phyloP scores from a whole-genome alignment of 495 filamentous ascomycete genomes.

The Penicillium ucsense region DNA sequence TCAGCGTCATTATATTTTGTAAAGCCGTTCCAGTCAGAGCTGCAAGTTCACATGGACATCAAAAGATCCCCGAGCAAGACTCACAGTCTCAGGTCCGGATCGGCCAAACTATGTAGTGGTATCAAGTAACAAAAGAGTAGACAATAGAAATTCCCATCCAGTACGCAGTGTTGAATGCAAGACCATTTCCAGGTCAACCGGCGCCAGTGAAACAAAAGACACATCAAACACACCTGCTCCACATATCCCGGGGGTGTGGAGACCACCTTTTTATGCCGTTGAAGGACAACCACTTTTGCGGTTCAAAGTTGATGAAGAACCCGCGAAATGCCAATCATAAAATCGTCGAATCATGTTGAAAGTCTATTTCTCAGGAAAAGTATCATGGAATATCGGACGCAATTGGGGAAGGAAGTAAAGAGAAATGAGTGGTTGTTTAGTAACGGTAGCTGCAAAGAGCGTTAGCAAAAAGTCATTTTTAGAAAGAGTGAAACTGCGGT shows the following conservation, averaged over 20 bases:
- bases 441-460: slow-evolving; percentile 35
- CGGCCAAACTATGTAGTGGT: background rate
- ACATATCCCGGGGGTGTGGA: slow-evolving; percentile 26
- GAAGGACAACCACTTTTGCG: slow-evolving; percentile 53
- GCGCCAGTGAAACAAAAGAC: slow-evolving; percentile 24
- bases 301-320: slow-evolving; percentile 39
- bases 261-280: slow-evolving; percentile 50
- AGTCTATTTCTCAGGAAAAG: slow-evolving; percentile 29
- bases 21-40: background rate
- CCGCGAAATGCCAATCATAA: slow-evolving; percentile 42
- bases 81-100: no score
- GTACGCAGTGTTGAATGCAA: slow-evolving; percentile 42
- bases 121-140: slow-evolving; percentile 12
- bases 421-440: slow-evolving; percentile 25
- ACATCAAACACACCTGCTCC: slow-evolving; percentile 22
- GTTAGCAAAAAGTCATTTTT: background rate
- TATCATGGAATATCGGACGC: slow-evolving; percentile 31
- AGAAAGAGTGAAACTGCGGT: no score
- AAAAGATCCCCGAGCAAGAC: background rate
- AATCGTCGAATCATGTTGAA: slow-evolving; percentile 60
- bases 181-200: slow-evolving; percentile 31
- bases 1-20: slow-evolving; percentile 8
- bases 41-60: slow-evolving; percentile 4
- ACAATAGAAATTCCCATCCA: slow-evolving; percentile 22
- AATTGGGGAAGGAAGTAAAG: slow-evolving; percentile 10